phyloP scores from a whole-genome alignment of 495 filamentous ascomycete genomes.

The Podospora australis region DNA sequence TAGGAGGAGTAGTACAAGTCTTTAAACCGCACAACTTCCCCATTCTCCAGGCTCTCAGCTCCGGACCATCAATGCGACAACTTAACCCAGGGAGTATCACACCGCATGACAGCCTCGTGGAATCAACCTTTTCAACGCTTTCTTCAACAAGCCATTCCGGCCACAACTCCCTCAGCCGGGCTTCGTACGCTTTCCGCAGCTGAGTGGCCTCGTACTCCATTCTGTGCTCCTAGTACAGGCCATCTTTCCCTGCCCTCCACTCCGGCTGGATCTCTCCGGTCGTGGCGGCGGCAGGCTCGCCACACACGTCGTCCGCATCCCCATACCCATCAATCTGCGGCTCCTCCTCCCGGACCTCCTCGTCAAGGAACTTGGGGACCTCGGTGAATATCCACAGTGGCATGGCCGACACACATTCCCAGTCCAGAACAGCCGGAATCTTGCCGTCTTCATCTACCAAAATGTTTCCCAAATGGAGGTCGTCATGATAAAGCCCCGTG shows the following conservation, averaged over 20 bases:
- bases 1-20: too few relatives aligned
- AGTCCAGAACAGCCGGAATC: constrained; percentile 45
- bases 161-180: constrained; percentile 14
- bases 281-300: constrained; percentile 6
- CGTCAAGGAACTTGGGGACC: constrained; percentile 36
- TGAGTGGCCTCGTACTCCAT: constrained; percentile 27
- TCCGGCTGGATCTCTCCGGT: neutral
- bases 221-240: constrained; percentile 19
- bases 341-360: constrained; percentile 19
- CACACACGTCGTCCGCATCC: constrained; percentile 8
- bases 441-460: constrained; percentile 36
- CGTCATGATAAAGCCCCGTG: constrained; percentile 37
- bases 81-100: constrained; percentile 9
- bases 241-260: constrained; percentile 19
- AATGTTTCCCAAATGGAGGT: constrained; percentile 44
- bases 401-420: constrained; percentile 43
- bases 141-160: constrained; percentile 9
- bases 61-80: constrained; percentile 6
- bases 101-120: constrained; percentile 4
- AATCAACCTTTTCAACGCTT: constrained; percentile 13
- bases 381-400: constrained; percentile 42
- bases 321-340: constrained; percentile 23
- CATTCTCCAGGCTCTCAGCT: constrained; percentile 10
- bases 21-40: constrained; percentile 8
- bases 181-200: constrained; percentile 21